A percentile compares a stretch with the other conserved stretches of the same genome.
Evolutionary conservation across 768 basidiomycete genomes (phyloP).

Genomic region (Boletus bicolor): DNA sequence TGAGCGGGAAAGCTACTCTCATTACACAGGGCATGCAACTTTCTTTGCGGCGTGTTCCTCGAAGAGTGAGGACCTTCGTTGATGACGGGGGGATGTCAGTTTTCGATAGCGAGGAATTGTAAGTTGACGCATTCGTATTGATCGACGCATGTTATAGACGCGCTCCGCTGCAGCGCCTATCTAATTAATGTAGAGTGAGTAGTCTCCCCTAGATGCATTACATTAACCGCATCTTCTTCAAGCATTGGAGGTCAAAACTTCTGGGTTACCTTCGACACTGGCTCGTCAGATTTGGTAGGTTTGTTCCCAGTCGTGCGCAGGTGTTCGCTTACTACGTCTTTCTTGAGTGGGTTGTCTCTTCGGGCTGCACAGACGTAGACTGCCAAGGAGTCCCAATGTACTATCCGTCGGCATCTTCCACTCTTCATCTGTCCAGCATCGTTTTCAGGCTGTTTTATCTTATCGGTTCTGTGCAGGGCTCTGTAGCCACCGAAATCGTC

Average conservation of each 20-base stretch:
- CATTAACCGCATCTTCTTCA: constrained; percentile 3
- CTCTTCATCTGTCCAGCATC: constrained; percentile 29
- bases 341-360: constrained; percentile 50
- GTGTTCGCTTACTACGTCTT: constrained; percentile 1
- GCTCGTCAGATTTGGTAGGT: constrained; percentile 53
- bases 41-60: constrained; percentile 22
- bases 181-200: constrained; percentile 37
- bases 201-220: background rate
- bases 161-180: constrained; percentile 34
- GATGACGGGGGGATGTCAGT: constrained; percentile 24
- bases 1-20: constrained; percentile 13
- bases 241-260: constrained; percentile 45
- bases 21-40: constrained; percentile 24
- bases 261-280: constrained; percentile 50
- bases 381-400: constrained; percentile 45
- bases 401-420: constrained; percentile 30
- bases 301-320: background rate
- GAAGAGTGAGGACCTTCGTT: constrained; percentile 14
- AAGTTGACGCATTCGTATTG: constrained; percentile 12
- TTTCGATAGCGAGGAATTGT: constrained; percentile 35
- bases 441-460: constrained; percentile 50
- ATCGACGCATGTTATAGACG: background rate
- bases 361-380: constrained; percentile 42
- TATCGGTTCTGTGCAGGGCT: constrained; percentile 51
- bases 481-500: constrained; percentile 47